Conservation (phyloP, 1,139 yeast genomes). For the Hanseniaspora gamundiae region DNA sequence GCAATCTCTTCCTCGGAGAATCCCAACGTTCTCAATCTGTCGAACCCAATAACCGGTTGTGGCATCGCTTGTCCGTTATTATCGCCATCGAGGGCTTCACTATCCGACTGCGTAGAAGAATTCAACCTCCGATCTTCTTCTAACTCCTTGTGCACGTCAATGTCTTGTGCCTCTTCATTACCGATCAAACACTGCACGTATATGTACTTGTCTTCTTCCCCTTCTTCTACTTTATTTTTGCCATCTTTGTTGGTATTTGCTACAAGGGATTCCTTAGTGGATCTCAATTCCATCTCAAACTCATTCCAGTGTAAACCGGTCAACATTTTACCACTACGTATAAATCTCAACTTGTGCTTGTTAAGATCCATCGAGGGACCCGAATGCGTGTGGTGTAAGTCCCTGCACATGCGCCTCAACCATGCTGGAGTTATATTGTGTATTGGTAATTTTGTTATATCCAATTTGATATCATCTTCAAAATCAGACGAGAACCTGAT, state of each 20-base stretch:
- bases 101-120: neutral
- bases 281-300: slow-evolving; percentile 44
- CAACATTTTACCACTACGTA: slow-evolving; percentile 56
- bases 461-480: slow-evolving; percentile 33
- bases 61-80: neutral
- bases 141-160: slow-evolving; percentile 8
- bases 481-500: slow-evolving; percentile 40
- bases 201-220: slow-evolving; percentile 4
- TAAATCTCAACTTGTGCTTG: slow-evolving; percentile 50
- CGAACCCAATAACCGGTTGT: slow-evolving; percentile 43
- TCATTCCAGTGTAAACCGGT: neutral
- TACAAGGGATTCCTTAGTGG: slow-evolving; percentile 29
- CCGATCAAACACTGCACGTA: slow-evolving; percentile 10
- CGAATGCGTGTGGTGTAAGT: slow-evolving; percentile 12
- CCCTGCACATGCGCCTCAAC: slow-evolving; percentile 35
- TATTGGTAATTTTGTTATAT: slow-evolving; percentile 26
- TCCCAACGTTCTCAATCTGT: slow-evolving; percentile 71
- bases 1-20: slow-evolving; percentile 65
- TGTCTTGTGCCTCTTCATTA: slow-evolving; percentile 2
- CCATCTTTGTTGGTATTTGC: no score
- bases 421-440: slow-evolving; percentile 29
- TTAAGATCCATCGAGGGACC: slow-evolving; percentile 18
- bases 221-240: slow-evolving; percentile 11
- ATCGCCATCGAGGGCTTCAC: neutral
- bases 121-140: slow-evolving; percentile 6